These are phyloP conservation scores for Escovopsis weberi DNA, from an alignment of 2,329 filamentous ascomycete species.

Conservation along the genomic window DNA sequence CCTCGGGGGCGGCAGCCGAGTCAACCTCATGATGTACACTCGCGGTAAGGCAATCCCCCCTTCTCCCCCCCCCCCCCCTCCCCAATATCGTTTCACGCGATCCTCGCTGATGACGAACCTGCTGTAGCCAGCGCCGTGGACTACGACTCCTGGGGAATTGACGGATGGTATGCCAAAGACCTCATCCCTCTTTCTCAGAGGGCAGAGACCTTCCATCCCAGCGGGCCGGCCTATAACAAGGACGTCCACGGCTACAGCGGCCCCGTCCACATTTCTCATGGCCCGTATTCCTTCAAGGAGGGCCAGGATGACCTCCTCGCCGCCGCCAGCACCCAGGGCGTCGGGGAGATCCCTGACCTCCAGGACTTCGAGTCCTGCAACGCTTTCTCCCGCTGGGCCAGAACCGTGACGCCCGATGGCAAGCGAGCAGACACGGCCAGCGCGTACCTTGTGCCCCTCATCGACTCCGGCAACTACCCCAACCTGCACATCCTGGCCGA, in stretches of 20 bases:
- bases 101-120: neutral
- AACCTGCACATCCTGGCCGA: slow-evolving; percentile 47
- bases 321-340: slow-evolving; percentile 27
- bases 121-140: slow-evolving; percentile 15
- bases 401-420: slow-evolving; percentile 33
- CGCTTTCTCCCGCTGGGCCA: slow-evolving; percentile 14
- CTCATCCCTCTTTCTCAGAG: slow-evolving; percentile 20
- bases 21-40: slow-evolving; percentile 20
- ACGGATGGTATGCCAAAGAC: slow-evolving; percentile 19
- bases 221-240: slow-evolving; percentile 19
- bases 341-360: slow-evolving; percentile 35
- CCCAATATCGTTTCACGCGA: too few species aligned
- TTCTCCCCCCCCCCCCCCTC: too few species aligned
- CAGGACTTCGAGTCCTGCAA: slow-evolving; percentile 31
- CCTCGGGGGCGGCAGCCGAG: slow-evolving; percentile 19
- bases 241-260: slow-evolving; percentile 37
- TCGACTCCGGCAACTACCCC: slow-evolving; percentile 25
- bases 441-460: slow-evolving; percentile 25
- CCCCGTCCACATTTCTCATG: slow-evolving; percentile 39
- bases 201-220: slow-evolving; percentile 39
- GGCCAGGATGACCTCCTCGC: slow-evolving; percentile 35
- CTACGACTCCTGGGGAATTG: slow-evolving; percentile 19
- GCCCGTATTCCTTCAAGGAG: slow-evolving; percentile 25
- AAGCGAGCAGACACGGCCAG: slow-evolving; percentile 44
- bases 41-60: slow-evolving; percentile 6